Conservation (phyloP, 176 grass and related monocot genomes). For the Oryza australiensis region DNA sequence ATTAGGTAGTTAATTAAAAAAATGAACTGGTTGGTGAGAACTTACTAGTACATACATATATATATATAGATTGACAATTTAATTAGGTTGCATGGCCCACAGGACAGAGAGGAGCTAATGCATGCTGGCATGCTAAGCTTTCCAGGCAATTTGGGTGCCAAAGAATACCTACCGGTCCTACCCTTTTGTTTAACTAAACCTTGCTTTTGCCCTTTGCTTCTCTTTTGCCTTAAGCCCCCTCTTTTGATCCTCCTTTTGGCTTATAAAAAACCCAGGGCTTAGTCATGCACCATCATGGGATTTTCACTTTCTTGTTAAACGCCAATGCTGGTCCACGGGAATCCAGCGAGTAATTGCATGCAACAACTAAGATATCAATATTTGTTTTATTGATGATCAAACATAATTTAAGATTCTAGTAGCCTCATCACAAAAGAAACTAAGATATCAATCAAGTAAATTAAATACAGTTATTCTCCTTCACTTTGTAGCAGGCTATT, state of each 20-base stretch:
- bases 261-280: conserved; percentile 47
- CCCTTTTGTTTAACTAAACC: conserved; percentile 38
- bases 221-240: conserved; percentile 37
- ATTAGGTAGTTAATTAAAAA: conserved; percentile 26
- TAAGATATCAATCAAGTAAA: conserved; percentile 30
- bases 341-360: conserved; percentile 52
- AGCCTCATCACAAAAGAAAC: conserved; percentile 22
- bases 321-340: conserved; percentile 44
- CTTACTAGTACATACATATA: no score
- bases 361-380: conserved; percentile 42
- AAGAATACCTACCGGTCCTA: conserved; percentile 36
- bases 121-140: conserved; percentile 52
- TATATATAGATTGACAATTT: not conserved
- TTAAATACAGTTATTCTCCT: conserved; percentile 12
- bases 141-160: conserved; percentile 48
- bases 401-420: conserved; percentile 27
- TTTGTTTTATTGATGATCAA: not conserved
- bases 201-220: conserved; percentile 48
- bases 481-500: conserved; percentile 20
- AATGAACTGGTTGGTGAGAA: conserved; percentile 20
- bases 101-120: not conserved
- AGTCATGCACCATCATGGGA: conserved; percentile 54
- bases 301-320: conserved; percentile 21
- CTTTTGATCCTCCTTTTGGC: conserved; percentile 35
- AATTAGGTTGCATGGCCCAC: conserved; percentile 1